These are phyloP conservation scores for Microsporum canis DNA, from an alignment of 2,329 filamentous ascomycete genomes.

Conservation along the genomic window DNA sequence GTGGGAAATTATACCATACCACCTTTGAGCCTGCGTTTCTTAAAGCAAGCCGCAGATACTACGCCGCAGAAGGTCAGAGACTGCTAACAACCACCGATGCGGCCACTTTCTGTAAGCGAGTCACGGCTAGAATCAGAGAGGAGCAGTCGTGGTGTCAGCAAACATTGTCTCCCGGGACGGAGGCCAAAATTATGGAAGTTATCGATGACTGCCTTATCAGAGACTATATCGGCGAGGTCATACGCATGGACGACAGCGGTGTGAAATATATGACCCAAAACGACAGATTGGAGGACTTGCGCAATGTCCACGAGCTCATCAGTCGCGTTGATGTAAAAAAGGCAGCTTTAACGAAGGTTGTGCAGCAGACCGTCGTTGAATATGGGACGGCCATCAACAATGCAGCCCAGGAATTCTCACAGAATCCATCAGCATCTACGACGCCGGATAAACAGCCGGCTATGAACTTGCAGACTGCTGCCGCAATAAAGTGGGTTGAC, in stretches of 20 bases:
- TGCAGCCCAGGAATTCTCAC: slow-evolving; percentile 44
- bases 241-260: slow-evolving; percentile 74
- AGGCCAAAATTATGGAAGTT: slow-evolving; percentile 60
- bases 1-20: slow-evolving; percentile 70
- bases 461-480: slow-evolving; percentile 67
- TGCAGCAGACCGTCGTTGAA: slow-evolving; percentile 65
- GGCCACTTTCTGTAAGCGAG: slow-evolving; percentile 66
- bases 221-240: slow-evolving; percentile 65
- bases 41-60: slow-evolving; percentile 59
- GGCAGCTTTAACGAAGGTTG: slow-evolving; percentile 53
- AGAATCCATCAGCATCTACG: slow-evolving; percentile 41
- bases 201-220: slow-evolving; percentile 72
- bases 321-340: slow-evolving; percentile 66
- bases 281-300: slow-evolving; percentile 64
- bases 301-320: slow-evolving; percentile 71
- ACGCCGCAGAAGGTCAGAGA: slow-evolving; percentile 60
- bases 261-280: slow-evolving; percentile 86
- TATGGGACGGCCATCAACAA: slow-evolving; percentile 74
- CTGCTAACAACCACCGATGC: slow-evolving; percentile 70
- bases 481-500: slow-evolving; percentile 90
- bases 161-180: slow-evolving; percentile 62
- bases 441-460: slow-evolving; percentile 39
- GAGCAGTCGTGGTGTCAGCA: slow-evolving; percentile 74
- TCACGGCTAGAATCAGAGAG: slow-evolving; percentile 61
- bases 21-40: slow-evolving; percentile 74